Evolutionary conservation across 2,329 filamentous ascomycete species (phyloP), one percentile per base, ranked within the genome.

Genomic region (Aspergillus sp.): DNA sequence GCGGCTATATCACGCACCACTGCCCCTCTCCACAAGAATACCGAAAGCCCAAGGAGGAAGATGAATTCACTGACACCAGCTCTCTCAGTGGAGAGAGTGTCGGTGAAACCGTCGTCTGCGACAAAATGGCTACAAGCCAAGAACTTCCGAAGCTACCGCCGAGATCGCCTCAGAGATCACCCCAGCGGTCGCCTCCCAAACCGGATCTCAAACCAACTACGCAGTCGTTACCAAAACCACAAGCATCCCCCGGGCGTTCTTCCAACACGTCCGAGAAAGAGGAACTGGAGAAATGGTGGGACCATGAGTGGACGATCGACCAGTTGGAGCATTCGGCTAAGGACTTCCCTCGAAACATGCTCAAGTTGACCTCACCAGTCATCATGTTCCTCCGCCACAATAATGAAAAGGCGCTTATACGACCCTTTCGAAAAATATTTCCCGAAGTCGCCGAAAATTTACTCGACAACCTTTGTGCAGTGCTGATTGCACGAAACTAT

Each of bases 261-360:
- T 70, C 72, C 2, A 65, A 62, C 11, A 64, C 59, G 3, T 68
- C 67, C 2, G 69, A 73, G 7, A 69, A 71, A 39, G 69, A 70
- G 22, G 66, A 69, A 31, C 45, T 71, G 12, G 67, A 70, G 39
- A 75, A 72, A 50, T 69, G 69, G 62, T 73, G 73, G 72, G 71
- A 76, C 54, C 72, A 76, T 51, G 74, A 77, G 57, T 77, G 75
- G 75, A 73, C 74, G 5, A 65, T 77, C 1, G 71, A 75, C 32
- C 72, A 77, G 61, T 67, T 77, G 24, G 74, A 77, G 12, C 66
- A 73, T 26, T 75, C 72, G 1, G 69, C 76, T 12, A 74, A 72
- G 42, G 71, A 73, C 18, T 75, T 72, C 18, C 73, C 75, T 18
- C 69, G 67, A 11, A 65, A 71, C 45, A 73, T 73, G 67, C 69